Evolutionary conservation across 257 asterid genomes (phyloP).

Genomic region (Schizonepeta tenuifolia): DNA sequence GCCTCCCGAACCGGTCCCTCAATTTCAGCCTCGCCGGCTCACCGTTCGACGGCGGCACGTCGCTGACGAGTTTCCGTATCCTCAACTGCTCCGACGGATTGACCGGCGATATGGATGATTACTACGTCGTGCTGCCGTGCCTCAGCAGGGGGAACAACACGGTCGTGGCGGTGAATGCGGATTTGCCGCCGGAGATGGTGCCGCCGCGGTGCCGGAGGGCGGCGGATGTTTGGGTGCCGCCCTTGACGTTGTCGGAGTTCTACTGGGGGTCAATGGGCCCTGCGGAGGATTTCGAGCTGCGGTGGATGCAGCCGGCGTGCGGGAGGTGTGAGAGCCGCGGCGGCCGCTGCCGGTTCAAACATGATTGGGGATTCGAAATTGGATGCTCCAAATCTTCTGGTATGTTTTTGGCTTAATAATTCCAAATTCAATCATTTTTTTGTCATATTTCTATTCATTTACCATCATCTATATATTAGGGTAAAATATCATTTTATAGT

Average conservation of each 20-base stretch:
- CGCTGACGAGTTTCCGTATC: slow-evolving; percentile 19
- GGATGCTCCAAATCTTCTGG: slow-evolving; percentile 49
- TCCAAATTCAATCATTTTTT: not conserved
- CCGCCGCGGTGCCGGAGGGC: slow-evolving; percentile 45
- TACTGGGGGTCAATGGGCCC: slow-evolving; percentile 33
- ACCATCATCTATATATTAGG: not conserved
- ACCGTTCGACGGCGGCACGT: slow-evolving; percentile 31
- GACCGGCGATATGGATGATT: not conserved
- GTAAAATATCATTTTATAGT: too few species aligned
- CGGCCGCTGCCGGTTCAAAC: slow-evolving; percentile 44
- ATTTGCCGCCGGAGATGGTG: not conserved
- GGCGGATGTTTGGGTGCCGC: slow-evolving; percentile 40
- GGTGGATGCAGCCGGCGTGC: slow-evolving; percentile 52
- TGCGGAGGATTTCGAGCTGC: slow-evolving; percentile 44
- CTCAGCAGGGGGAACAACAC: slow-evolving; percentile 34
- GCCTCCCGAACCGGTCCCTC: slow-evolving; percentile 49
- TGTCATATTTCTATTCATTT: not conserved
- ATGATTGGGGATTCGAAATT: slow-evolving; percentile 35
- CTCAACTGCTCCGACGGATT: slow-evolving; percentile 49
- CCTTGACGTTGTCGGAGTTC: slow-evolving; percentile 14
- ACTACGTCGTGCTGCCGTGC: slow-evolving; percentile 40
- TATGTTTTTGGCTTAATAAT: slow-evolving; percentile 32
- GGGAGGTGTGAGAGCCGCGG: slow-evolving; percentile 46
- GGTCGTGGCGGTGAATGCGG: slow-evolving; percentile 34
- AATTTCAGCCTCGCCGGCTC: slow-evolving; percentile 47